These are phyloP conservation scores for Epichloe sp. DNA, from an alignment of 2,329 filamentous ascomycete species.

Conservation along the genomic window DNA sequence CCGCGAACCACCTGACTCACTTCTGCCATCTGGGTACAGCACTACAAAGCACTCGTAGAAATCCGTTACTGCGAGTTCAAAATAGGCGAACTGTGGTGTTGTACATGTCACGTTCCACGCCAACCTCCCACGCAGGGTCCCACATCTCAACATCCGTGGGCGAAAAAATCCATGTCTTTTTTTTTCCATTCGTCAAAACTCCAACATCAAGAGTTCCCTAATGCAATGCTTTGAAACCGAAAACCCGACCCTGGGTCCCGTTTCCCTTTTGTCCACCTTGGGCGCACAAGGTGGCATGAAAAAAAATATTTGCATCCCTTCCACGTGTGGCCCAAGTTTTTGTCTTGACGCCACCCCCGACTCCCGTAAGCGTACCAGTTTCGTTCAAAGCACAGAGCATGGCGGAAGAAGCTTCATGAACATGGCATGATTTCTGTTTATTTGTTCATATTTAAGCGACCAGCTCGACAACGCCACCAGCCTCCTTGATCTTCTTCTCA, in stretches of 20 bases:
- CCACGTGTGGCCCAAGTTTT: neutral
- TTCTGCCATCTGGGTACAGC: neutral
- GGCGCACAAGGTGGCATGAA: conserved; percentile 6
- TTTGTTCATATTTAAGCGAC: conserved; percentile 50
- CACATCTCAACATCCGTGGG: conserved; percentile 11
- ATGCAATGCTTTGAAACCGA: conserved; percentile 30
- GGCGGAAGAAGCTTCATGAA: neutral
- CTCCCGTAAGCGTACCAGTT: neutral
- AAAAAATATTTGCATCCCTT: neutral
- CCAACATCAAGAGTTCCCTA: conserved; percentile 24
- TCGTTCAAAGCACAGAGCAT: neutral
- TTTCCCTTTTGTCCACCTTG: conserved; percentile 6
- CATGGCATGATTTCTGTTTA: neutral
- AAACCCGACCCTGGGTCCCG: conserved; percentile 16
- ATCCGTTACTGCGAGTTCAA: neutral
- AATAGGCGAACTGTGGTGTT: neutral
- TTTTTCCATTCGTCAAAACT: conserved; percentile 27
- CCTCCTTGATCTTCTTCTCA: conserved; percentile 98
- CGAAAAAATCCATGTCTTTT: conserved; percentile 21
- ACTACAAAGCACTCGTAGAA: too few relatives aligned
- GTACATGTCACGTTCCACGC: neutral
- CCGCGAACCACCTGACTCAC: neutral
- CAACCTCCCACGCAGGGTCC: neutral
- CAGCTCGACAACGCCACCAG: conserved; percentile 89
- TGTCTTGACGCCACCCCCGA: conserved; percentile 3